phyloP scores from a whole-genome alignment of 257 asterid species.

The Solanum verrucosum region DNA sequence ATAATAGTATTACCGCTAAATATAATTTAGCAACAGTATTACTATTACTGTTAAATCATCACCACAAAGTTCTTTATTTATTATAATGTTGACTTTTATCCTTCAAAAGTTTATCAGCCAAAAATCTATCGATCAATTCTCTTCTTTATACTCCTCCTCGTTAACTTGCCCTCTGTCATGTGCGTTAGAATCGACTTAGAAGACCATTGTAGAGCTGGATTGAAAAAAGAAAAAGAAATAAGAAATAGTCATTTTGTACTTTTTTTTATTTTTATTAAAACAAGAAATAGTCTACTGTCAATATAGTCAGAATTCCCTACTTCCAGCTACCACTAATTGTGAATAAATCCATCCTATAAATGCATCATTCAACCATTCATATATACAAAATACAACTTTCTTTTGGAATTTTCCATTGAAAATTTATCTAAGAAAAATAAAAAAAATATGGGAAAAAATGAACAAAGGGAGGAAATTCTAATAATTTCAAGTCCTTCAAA shows the following conservation, averaged over 20 bases:
- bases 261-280: background rate
- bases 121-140: background rate
- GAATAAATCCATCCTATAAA: background rate
- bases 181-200: background rate
- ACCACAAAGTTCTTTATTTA: no score
- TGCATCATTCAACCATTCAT: background rate
- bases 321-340: background rate
- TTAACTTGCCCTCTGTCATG: background rate
- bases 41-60: no score
- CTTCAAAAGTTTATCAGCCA: no score
- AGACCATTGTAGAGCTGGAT: background rate
- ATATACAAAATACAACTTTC: background rate
- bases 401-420: background rate
- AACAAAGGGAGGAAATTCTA: background rate
- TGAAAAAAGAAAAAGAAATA: background rate
- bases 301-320: background rate
- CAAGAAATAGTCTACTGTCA: background rate
- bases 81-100: no score
- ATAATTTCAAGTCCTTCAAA: background rate
- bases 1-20: no score
- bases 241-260: background rate
- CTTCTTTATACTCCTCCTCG: no score
- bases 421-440: background rate
- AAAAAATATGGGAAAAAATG: background rate
- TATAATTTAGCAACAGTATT: no score